A percentile compares a stretch with the other conserved stretches of the same genome.
Evolutionary conservation across 306 rosid genomes (phyloP).

Genomic region (Lathyrus aphaca): DNA sequence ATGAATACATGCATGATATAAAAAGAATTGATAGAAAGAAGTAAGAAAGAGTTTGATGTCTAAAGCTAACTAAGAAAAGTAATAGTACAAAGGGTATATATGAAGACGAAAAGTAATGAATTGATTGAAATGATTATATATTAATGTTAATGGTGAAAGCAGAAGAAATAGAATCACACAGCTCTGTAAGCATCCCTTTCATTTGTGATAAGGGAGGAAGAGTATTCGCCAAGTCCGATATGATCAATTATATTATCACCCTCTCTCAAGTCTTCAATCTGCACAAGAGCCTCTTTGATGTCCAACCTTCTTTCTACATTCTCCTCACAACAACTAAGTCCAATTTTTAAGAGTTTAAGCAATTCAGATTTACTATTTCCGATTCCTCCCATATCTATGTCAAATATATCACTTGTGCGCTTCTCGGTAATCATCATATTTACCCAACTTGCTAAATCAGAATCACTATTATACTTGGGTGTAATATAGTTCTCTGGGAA

Average conservation of each 20-base stretch:
- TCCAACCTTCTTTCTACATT: conserved; percentile 79
- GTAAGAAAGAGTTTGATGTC: conserved; percentile 18
- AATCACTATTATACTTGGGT: conserved; percentile 41
- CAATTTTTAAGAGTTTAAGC: conserved; percentile 83
- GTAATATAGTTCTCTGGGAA: conserved; percentile 91
- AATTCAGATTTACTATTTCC: conserved; percentile 62
- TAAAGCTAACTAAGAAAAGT: conserved; percentile 39
- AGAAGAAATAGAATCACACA: conserved; percentile 34
- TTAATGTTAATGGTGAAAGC: too few species aligned
- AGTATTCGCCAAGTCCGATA: conserved; percentile 22
- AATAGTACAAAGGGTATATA: conserved; percentile 16
- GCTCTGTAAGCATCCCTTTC: conserved; percentile 51
- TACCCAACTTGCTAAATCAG: conserved; percentile 84
- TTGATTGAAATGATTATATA: conserved; percentile 16
- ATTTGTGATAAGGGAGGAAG: conserved; percentile 39
- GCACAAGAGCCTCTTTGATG: conserved; percentile 58
- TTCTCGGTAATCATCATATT: conserved; percentile 74
- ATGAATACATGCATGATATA: not conserved
- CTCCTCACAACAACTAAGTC: conserved; percentile 89
- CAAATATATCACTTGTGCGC: conserved; percentile 66
- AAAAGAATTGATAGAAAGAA: conserved; percentile 22
- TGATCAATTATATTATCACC: conserved; percentile 25
- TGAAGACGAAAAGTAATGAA: conserved; percentile 17
- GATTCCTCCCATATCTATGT: conserved; percentile 63
- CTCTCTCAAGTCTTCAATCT: conserved; percentile 58